Evolutionary conservation across 2,329 filamentous ascomycete species (phyloP).

Genomic region (Trematosphaeria pertusa): DNA sequence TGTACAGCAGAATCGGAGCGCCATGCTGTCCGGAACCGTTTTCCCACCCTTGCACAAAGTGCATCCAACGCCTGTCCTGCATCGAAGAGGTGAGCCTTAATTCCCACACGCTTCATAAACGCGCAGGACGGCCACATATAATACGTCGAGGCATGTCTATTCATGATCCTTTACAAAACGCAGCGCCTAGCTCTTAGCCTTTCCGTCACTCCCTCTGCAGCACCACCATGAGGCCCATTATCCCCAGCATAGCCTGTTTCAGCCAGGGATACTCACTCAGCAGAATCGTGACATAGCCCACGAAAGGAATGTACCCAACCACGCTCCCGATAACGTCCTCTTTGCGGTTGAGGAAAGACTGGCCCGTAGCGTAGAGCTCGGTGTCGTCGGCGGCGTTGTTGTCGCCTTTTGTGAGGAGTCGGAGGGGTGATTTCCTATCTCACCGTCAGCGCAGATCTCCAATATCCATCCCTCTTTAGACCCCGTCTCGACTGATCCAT

Average conservation of each 20-base stretch:
- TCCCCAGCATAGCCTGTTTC: constrained; percentile 90
- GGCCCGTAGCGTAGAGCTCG: constrained; percentile 83
- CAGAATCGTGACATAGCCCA: constrained; percentile 96
- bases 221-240: constrained; percentile 95
- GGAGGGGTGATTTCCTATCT: constrained; percentile 55
- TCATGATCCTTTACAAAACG: no score
- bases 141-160: no score
- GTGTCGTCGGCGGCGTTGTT: constrained; percentile 96
- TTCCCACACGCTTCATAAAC: no score
- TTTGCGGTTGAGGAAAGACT: constrained; percentile 81
- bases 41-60: no score
- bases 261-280: constrained; percentile 96
- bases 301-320: constrained; percentile 88
- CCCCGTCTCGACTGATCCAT: no score
- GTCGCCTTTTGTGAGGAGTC: constrained; percentile 94
- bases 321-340: constrained; percentile 94
- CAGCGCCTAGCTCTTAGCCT: no score
- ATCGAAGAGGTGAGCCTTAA: no score
- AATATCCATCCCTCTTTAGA: not conserved
- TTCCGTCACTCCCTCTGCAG: constrained; percentile 83
- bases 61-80: no score
- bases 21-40: no score
- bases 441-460: constrained; percentile 1
- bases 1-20: no score
- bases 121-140: no score